A percentile compares a stretch with the other conserved stretches of the same genome.
Conservation (phyloP, 1,139 yeast genomes). For the Blastobotrys indianensis region DNA sequence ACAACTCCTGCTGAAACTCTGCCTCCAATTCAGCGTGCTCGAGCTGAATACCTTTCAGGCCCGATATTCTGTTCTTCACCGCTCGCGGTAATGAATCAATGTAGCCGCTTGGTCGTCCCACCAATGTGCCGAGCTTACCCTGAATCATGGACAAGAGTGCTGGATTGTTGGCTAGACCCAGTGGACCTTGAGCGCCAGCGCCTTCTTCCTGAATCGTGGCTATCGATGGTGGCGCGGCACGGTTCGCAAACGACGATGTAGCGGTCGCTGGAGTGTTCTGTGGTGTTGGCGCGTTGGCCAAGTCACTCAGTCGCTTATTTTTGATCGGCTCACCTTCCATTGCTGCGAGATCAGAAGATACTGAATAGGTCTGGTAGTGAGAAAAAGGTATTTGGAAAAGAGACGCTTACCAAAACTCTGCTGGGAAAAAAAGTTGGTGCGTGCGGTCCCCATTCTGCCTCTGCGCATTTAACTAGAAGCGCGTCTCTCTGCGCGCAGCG, state of each 20-base stretch:
- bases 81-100: conserved; percentile 68
- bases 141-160: conserved; percentile 80
- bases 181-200: conserved; percentile 29
- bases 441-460: not conserved
- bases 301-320: conserved; percentile 57
- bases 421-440: not conserved
- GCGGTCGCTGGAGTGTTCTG: conserved; percentile 97
- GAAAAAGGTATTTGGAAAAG: not conserved
- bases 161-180: conserved; percentile 64
- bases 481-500: not conserved
- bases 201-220: conserved; percentile 73
- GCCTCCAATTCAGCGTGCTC: conserved; percentile 80
- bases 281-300: conserved; percentile 96
- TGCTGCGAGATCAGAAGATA: not conserved
- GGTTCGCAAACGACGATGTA: conserved; percentile 66
- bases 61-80: conserved; percentile 73
- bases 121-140: conserved; percentile 77
- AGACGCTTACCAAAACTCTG: too few relatives aligned
- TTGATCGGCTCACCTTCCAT: conserved; percentile 65
- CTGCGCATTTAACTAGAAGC: not conserved
- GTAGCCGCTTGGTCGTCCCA: conserved; percentile 85
- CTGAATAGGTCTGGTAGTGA: not conserved
- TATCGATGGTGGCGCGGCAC: conserved; percentile 54
- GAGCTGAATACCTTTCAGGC: conserved; percentile 78
- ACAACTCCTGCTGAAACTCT: conserved; percentile 83